Conservation (phyloP, 108 stramenopile genomes). For the Nitzschia sp. region DNA sequence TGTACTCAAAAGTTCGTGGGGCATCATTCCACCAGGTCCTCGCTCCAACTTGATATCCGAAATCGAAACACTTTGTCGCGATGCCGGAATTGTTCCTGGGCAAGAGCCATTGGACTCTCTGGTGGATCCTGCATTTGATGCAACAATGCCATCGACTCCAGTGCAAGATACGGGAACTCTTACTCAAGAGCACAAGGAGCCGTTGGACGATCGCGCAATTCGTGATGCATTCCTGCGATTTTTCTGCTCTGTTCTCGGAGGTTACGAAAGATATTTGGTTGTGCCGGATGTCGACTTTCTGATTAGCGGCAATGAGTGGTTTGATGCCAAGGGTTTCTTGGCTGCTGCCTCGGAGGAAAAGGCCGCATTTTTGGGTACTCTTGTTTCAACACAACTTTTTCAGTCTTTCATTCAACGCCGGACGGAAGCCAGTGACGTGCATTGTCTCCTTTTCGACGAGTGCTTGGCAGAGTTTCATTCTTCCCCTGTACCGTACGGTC, state of each 20-base stretch:
- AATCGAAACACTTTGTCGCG: constrained; percentile 77
- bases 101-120: constrained; percentile 77
- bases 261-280: constrained; percentile 82
- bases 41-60: constrained; percentile 73
- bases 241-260: constrained; percentile 75
- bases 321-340: constrained; percentile 79
- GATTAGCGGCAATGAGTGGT: constrained; percentile 86
- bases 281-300: constrained; percentile 88
- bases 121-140: constrained; percentile 56
- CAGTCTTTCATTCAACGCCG: constrained; percentile 87
- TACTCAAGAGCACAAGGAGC: constrained; percentile 39
- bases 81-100: constrained; percentile 82
- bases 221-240: constrained; percentile 85
- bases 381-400: constrained; percentile 81
- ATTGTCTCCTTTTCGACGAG: constrained; percentile 85
- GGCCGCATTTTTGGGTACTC: constrained; percentile 51
- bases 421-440: constrained; percentile 87
- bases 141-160: constrained; percentile 38
- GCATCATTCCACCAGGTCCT: constrained; percentile 69
- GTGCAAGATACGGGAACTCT: constrained; percentile 32
- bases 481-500: constrained; percentile 71
- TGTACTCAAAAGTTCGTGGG: constrained; percentile 71
- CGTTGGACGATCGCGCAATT: constrained; percentile 81
- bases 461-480: constrained; percentile 80
- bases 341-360: constrained; percentile 58